phyloP scores from a whole-genome alignment of 441 rosid genomes.

The Euphorbia schlechtendalii region DNA sequence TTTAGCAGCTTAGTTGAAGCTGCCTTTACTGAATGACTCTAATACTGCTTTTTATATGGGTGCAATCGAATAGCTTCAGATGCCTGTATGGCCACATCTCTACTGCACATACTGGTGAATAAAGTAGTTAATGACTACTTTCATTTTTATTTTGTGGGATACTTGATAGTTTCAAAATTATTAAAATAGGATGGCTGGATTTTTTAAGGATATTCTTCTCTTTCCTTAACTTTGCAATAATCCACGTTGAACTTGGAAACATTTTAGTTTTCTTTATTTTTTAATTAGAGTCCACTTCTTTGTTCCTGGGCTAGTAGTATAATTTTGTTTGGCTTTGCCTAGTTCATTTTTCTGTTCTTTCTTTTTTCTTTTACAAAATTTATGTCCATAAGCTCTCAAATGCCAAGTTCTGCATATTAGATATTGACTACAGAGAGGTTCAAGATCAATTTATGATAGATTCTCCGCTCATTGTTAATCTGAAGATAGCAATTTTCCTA shows the following conservation, averaged over 20 bases:
- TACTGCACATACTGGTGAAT: background rate
- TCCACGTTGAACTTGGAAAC: constrained; percentile 2
- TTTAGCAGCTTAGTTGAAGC: background rate
- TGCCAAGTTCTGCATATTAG: background rate
- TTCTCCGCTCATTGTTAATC: background rate
- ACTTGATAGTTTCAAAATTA: background rate
- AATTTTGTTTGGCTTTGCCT: background rate
- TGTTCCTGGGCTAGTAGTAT: background rate
- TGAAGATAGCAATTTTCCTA: background rate
- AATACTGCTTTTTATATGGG: background rate
- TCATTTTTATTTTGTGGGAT: background rate
- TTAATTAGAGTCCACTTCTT: background rate
- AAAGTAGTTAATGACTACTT: background rate
- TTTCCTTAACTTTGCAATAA: background rate
- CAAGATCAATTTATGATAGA: too few relatives aligned
- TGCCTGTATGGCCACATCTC: background rate
- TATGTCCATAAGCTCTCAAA: background rate
- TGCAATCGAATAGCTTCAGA: background rate
- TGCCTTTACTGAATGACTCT: background rate
- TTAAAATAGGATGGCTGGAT: background rate
- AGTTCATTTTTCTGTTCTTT: background rate
- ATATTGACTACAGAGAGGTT: background rate
- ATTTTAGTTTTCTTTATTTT: background rate
- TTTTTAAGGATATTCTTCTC: background rate
- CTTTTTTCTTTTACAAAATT: background rate